These are phyloP conservation scores for Cercospora sp. DNA, from an alignment of 2,329 filamentous ascomycete genomes.

Conservation along the genomic window DNA sequence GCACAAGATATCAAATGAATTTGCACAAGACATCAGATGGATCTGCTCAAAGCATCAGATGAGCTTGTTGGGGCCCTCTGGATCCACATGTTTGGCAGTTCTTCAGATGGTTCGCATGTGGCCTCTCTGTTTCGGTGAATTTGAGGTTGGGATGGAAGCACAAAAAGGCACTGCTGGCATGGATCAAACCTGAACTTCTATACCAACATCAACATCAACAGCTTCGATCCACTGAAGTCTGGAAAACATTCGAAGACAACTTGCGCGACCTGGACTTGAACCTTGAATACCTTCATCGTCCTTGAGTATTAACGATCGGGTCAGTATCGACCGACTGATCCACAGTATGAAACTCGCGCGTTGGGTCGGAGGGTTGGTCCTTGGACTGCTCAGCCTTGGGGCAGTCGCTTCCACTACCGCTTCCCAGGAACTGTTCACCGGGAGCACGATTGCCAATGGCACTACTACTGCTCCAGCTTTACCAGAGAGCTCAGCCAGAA, in stretches of 20 bases:
- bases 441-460: not conserved
- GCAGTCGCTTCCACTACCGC: not conserved
- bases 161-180: not conserved
- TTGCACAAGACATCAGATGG: not conserved
- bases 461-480: not conserved
- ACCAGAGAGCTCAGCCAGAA: not conserved
- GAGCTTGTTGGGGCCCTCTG: not conserved
- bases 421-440: no score
- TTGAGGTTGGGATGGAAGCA: not conserved
- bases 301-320: not conserved
- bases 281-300: not conserved
- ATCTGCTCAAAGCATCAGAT: not conserved
- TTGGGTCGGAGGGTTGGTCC: not conserved
- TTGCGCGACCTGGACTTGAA: not conserved
- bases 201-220: not conserved
- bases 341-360: not conserved
- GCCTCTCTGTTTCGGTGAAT: not conserved
- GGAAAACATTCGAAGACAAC: not conserved
- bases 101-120: not conserved
- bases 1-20: not conserved
- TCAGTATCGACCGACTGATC: not conserved
- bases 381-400: not conserved
- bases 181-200: not conserved
- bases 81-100: not conserved
- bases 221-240: not conserved